phyloP scores from a whole-genome alignment of 2,329 filamentous ascomycete species.

The Nothophoma quercina region DNA sequence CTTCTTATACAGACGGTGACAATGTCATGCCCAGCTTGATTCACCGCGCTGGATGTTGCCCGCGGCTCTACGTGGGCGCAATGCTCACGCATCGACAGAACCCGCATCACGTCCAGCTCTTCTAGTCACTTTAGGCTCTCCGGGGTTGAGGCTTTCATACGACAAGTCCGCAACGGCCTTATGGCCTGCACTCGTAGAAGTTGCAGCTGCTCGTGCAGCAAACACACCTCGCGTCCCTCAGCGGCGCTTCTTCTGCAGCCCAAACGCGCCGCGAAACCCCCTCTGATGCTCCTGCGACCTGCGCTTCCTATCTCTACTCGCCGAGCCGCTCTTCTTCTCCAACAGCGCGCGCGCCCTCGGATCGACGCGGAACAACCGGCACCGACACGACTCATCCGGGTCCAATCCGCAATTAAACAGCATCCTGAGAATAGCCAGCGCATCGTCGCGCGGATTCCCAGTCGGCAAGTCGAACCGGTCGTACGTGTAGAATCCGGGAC shows the following conservation, averaged over 20 bases:
- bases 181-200: no score
- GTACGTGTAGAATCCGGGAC: constrained; percentile 11
- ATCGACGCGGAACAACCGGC: constrained; percentile 13
- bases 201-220: no score
- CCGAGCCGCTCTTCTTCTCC: constrained; percentile 12
- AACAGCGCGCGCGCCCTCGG: constrained; percentile 4
- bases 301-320: constrained; percentile 7
- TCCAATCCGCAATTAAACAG: constrained; percentile 16
- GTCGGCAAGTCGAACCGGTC: constrained; percentile 18
- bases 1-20: no score
- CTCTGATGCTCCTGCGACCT: constrained; percentile 7
- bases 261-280: constrained; percentile 13
- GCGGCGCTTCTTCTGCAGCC: constrained; percentile 13
- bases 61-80: no score
- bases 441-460: constrained; percentile 15
- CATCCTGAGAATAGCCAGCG: constrained; percentile 15
- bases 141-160: no score
- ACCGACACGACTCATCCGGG: constrained; percentile 15
- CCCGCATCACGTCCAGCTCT: no score
- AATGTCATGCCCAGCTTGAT: no score
- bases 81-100: no score
- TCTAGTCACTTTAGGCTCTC: no score
- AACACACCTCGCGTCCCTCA: neutral
- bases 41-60: no score
- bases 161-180: no score